Percentiles rank a stretch among this genome's conserved stretches.
These are phyloP conservation scores for Starmera pachycereana DNA, from an alignment of 805 yeast genomes.

Conservation along the genomic window DNA sequence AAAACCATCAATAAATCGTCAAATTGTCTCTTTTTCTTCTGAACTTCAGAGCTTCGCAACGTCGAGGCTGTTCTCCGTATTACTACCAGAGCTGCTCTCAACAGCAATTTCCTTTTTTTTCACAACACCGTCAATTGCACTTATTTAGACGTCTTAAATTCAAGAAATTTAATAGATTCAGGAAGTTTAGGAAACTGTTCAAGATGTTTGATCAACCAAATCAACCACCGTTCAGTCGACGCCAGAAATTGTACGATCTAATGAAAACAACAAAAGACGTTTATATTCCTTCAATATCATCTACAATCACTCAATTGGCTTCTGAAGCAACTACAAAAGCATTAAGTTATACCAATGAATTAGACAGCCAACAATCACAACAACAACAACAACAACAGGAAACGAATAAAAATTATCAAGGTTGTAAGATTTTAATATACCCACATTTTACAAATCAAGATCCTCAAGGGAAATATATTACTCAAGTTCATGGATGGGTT, in stretches of 20 bases:
- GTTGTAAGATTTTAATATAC: constrained; percentile 50
- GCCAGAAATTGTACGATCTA: constrained; percentile 39
- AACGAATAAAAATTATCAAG: constrained; percentile 28
- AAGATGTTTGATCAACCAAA: not conserved
- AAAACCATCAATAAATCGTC: no score
- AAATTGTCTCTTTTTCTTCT: no score
- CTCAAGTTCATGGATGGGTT: constrained; percentile 65
- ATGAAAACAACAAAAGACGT: constrained; percentile 46
- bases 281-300: constrained; percentile 42
- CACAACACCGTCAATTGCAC: no score
- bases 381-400: constrained; percentile 17
- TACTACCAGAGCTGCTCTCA: no score
- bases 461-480: constrained; percentile 28
- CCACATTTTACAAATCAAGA: constrained; percentile 41
- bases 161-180: not conserved
- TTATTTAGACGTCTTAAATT: not conserved
- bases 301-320: constrained; percentile 38
- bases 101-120: no score
- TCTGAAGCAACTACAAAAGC: constrained; percentile 28
- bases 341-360: constrained; percentile 5
- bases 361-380: constrained; percentile 7
- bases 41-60: no score
- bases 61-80: no score
- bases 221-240: constrained; percentile 12
- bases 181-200: no score